A percentile compares a stretch with the other conserved stretches of the same genome.
These are phyloP conservation scores for Cyclotella kingstonii DNA, from an alignment of 108 stramenopile genomes.

Conservation along the genomic window DNA sequence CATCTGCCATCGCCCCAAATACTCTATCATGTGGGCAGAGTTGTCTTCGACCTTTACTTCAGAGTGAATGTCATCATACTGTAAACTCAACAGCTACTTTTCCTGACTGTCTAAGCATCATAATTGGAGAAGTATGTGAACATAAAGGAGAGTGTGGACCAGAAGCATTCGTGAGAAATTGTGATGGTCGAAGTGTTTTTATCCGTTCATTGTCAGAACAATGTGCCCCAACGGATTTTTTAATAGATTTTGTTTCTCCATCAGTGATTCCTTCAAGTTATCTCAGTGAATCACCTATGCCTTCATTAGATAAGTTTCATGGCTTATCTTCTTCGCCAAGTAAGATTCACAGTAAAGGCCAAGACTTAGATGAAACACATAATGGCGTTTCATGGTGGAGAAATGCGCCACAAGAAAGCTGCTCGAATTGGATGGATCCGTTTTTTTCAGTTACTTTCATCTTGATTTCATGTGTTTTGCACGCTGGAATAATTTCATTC, in stretches of 20 bases:
- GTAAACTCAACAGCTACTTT: constrained; percentile 8
- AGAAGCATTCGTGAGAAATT: constrained; percentile 11
- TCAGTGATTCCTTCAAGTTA: not conserved
- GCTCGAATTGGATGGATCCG: too few relatives aligned
- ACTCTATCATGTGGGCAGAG: constrained; percentile 17
- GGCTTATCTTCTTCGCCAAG: not conserved
- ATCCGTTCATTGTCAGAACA: constrained; percentile 15
- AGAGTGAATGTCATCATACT: constrained; percentile 10
- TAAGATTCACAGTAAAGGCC: not conserved
- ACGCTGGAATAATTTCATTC: too few relatives aligned
- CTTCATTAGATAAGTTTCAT: constrained; percentile 5
- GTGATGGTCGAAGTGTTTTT: constrained; percentile 19
- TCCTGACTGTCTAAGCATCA: constrained; percentile 17
- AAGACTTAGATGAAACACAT: not conserved
- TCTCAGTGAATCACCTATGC: not conserved
- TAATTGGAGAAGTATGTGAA: constrained; percentile 30
- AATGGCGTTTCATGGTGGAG: constrained; percentile 8
- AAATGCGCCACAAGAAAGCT: not conserved
- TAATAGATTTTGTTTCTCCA: not conserved
- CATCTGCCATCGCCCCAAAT: not conserved
- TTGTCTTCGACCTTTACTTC: constrained; percentile 24
- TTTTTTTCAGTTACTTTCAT: too few relatives aligned
- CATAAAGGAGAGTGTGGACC: constrained; percentile 24
- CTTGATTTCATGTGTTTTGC: too few relatives aligned
- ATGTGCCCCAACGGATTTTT: not conserved